phyloP scores from a whole-genome alignment of 768 basidiomycete genomes.

The Psilocybe tampanensis region DNA sequence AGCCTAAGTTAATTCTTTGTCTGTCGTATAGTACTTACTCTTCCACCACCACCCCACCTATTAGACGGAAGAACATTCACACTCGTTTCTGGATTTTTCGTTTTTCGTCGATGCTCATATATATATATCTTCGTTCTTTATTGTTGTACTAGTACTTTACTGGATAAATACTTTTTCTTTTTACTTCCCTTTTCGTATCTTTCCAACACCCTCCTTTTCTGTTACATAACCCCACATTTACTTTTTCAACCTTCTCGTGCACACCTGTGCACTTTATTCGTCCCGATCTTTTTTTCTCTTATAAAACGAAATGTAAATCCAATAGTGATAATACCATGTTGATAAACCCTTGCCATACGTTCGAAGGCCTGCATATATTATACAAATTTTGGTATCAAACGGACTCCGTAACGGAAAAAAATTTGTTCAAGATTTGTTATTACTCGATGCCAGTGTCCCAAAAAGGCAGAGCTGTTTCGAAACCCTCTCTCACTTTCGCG shows the following conservation, averaged over 20 bases:
- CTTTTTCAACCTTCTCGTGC: too few species aligned
- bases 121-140: conserved; percentile 6
- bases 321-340: background rate
- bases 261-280: too few species aligned
- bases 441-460: background rate
- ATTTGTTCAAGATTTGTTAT: too few species aligned
- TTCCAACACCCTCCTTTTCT: background rate
- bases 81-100: conserved; percentile 2
- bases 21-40: background rate
- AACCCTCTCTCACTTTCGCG: background rate
- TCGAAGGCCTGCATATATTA: background rate
- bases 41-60: background rate
- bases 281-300: background rate
- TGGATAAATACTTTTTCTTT: conserved; percentile 13
- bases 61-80: background rate
- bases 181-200: background rate
- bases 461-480: background rate
- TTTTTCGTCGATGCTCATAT: conserved; percentile 1
- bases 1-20: background rate
- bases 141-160: conserved; percentile 17
- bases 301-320: background rate
- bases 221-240: background rate
- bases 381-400: too few species aligned
- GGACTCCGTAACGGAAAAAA: too few species aligned
- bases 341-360: background rate